Conservation (phyloP, 2,329 filamentous ascomycete genomes). For the Atkinsonella texensis region DNA sequence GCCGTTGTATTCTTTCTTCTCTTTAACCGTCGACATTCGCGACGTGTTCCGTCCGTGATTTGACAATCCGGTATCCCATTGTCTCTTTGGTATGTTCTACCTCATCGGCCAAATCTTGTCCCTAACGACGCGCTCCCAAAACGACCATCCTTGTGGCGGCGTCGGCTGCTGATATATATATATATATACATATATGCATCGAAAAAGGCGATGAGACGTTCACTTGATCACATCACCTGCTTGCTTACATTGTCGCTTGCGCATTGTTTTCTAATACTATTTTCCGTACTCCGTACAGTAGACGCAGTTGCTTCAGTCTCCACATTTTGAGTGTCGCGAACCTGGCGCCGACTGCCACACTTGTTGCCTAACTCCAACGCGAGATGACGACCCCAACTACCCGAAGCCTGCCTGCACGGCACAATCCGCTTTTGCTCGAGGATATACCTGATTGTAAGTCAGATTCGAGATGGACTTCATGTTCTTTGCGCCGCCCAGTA, state of each 20-base stretch:
- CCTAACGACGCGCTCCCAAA: neutral
- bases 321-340: neutral
- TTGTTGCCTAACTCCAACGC: neutral
- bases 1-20: neutral
- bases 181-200: neutral
- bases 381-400: conserved; percentile 23
- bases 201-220: neutral
- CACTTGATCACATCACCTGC: neutral
- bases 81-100: neutral
- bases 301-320: neutral
- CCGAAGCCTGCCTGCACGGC: conserved; percentile 44
- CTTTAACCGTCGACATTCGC: neutral
- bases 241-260: neutral
- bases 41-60: neutral
- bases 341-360: neutral
- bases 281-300: too few species aligned
- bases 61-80: neutral
- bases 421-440: conserved; percentile 55
- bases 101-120: neutral
- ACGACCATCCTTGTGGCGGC: neutral
- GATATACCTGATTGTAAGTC: conserved; percentile 50
- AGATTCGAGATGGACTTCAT: neutral
- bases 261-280: neutral
- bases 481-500: neutral
- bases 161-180: neutral